A percentile compares a stretch with the other conserved stretches of the same genome.
These are phyloP conservation scores for Mycocalia duriaeana DNA, from an alignment of 1,284 basidiomycete species.

Conservation along the genomic window DNA sequence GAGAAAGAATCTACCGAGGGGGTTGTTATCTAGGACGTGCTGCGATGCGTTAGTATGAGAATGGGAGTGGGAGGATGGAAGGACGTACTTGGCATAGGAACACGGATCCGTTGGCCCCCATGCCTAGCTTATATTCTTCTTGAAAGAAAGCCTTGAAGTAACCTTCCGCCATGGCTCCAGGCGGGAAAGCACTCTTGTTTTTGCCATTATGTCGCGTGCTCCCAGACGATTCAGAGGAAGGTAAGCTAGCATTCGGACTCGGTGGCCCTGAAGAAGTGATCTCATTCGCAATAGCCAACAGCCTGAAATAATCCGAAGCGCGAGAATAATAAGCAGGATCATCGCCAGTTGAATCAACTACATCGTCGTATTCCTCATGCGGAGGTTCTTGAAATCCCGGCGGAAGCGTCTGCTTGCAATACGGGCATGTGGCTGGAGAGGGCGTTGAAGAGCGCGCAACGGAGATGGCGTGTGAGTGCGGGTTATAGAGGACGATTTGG, in stretches of 20 bases:
- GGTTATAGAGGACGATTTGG: slow-evolving; percentile 86
- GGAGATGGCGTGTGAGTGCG: slow-evolving; percentile 78
- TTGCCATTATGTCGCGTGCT: slow-evolving; percentile 3
- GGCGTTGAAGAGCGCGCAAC: slow-evolving; percentile 41
- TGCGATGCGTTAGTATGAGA: slow-evolving; percentile 25
- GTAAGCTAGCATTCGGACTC: too few species aligned
- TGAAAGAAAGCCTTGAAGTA: slow-evolving; percentile 86
- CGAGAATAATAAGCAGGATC: slow-evolving; percentile 41
- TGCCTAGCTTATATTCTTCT: slow-evolving; percentile 81
- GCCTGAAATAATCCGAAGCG: slow-evolving; percentile 70
- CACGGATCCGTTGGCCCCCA: slow-evolving; percentile 89
- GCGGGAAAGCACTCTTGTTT: slow-evolving; percentile 37
- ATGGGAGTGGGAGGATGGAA: too few species aligned
- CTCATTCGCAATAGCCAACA: slow-evolving; percentile 67
- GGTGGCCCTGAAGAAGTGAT: slow-evolving; percentile 48
- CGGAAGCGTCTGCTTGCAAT: slow-evolving; percentile 60
- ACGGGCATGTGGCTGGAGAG: slow-evolving; percentile 51
- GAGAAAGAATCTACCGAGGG: slow-evolving; percentile 45
- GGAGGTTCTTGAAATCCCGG: slow-evolving; percentile 20
- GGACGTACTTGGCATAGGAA: slow-evolving; percentile 73
- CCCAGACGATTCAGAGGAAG: too few species aligned
- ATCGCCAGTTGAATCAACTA: slow-evolving; percentile 25
- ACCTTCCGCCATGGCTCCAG: slow-evolving; percentile 72
- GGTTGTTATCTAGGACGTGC: slow-evolving; percentile 79
- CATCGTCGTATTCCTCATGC: slow-evolving; percentile 20